Base-by-base conservation (phyloP, 352 stramenopile species). In the Globisporangium recalcitrans region DNA sequence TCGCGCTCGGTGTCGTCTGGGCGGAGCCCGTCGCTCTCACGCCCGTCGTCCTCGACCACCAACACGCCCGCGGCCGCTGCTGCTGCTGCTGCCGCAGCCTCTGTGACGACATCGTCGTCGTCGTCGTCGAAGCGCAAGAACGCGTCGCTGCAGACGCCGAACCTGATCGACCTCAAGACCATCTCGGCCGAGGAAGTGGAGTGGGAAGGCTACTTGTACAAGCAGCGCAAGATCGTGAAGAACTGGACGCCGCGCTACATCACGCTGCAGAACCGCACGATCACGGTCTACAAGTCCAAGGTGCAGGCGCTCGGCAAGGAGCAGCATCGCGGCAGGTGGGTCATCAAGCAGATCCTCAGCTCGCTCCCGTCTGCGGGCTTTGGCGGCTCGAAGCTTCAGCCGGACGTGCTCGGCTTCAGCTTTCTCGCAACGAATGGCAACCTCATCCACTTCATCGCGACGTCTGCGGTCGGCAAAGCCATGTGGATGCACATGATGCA, bases 201-300 rank as follows among this genome's bases (percentile, higher is more conserved):
- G 70, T 95, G 86, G 86, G 86, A 95, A 62, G 86, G 86, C 2
- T 95, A 95, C 62, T 61, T 95, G 14, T 95, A 93, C 75, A 95
- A 95, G 71, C 86, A 95, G 66, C 82, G 84, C 64, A 92, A 93
- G 73, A 83, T 95, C 62, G 86, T 95, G 56, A 93, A 93, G 76
- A 93, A 82, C 74, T 95, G 86, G 86, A 92, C 80, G 48, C 84
- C 82, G 46, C 82, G 86, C 2, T 95, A 95, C 70, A 90, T 93
- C 55, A 95, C 84, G 66, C 69, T 95, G 36, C 77, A 91, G 70
- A 90, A 91, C 68, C 74, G 80, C 53, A 89, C 81, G 9, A 60
- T 93, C 36, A 86, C 84, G 10, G 81, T 92, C 34, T 95, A 93
- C 78, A 93, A 93, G 74, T 86, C 75, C 68, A 95, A 95, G 70